Evolutionary conservation across 225 moss, liverwort and hornwort genomes (phyloP).

Genomic region (Physcomitrium patens): DNA sequence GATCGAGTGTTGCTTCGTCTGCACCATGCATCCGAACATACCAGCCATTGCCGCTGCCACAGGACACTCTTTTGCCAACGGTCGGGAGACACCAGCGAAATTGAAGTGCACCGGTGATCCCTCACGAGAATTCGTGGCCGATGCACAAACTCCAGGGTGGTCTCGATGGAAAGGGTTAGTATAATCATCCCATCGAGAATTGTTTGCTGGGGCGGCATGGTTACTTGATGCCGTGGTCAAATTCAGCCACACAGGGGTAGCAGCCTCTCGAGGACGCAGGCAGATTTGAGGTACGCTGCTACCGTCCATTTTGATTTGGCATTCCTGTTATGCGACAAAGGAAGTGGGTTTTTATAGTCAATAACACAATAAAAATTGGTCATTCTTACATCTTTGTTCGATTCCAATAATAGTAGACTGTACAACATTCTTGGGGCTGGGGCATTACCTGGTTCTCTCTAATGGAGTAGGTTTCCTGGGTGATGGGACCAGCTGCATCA

Average conservation of each 20-base stretch:
- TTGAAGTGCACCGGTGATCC: slow-evolving; percentile 37
- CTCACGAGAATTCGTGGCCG: slow-evolving; percentile 38
- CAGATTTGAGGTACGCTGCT: slow-evolving; percentile 21
- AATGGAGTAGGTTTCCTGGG: slow-evolving; percentile 28
- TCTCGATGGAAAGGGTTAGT: slow-evolving; percentile 28
- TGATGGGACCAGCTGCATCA: slow-evolving; percentile 38
- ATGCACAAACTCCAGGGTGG: slow-evolving; percentile 33
- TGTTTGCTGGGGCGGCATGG: slow-evolving; percentile 18
- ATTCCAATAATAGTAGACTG: neutral
- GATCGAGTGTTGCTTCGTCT: slow-evolving; percentile 28
- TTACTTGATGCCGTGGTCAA: slow-evolving; percentile 30
- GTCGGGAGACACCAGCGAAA: slow-evolving; percentile 34
- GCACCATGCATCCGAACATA: slow-evolving; percentile 54
- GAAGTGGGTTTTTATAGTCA: neutral
- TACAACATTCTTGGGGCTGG: neutral
- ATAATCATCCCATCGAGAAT: slow-evolving; percentile 37
- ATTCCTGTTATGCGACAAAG: slow-evolving; percentile 27
- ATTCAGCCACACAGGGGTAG: slow-evolving; percentile 35
- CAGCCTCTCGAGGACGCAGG: slow-evolving; percentile 24
- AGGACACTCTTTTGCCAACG: slow-evolving; percentile 43
- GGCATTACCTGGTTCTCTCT: slow-evolving; percentile 33
- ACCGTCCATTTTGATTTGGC: slow-evolving; percentile 28
- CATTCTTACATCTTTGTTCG: neutral
- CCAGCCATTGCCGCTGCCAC: slow-evolving; percentile 57
- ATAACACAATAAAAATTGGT: slow-evolving; percentile 5